Evolutionary conservation across 148 eudicot genomes (phyloP), one percentile per base, ranked within the genome.

Genomic region (Chenopodium formosanum): DNA sequence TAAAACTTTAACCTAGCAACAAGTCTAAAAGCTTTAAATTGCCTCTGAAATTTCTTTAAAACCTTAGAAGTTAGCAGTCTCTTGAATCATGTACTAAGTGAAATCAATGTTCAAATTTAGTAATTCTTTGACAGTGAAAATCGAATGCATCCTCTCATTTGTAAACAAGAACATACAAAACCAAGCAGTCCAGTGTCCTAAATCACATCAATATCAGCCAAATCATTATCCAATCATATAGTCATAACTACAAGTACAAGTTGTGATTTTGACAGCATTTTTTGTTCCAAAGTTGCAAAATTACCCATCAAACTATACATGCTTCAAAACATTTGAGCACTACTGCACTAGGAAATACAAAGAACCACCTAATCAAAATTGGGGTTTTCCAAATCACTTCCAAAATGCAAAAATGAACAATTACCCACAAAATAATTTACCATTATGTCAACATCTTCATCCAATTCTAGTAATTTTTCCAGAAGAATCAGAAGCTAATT

Each of bases 141-240:
- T 56, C 7, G 3, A 50, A 0, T 2, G 53, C 11, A 14, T 2
- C n/a, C 17, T 32, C 44, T 32, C 34, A 13, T 34, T 17, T 12
- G 1, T 0, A 4, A 69, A 32, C 3, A 69, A 69, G 44, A 2
- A 16, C 6, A 9, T 27, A 8, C 8, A 11, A 66, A 25, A 8
- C 17, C 29, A 66, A 27, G 70, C 29, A 50, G 14, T 64, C 34
- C 29, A 50, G 14, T 23, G 29, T 64, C 70, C 25, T 37, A 4
- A 34, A 70, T 37, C 46, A 46, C 62, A 34, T 22, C 40, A 12
- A 71, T 6, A 68, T 78, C 68, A 79, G 53, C 20, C 82, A 79
- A 68, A 68, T 68, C 40, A 17, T 25, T 1, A 27, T 1, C 9
- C 7, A 32, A 64, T 44, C 56, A 77, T 64, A 8, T 25, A 40